phyloP scores from a whole-genome alignment of 2,329 filamentous ascomycete genomes.

The Hypomyces rosellus region DNA sequence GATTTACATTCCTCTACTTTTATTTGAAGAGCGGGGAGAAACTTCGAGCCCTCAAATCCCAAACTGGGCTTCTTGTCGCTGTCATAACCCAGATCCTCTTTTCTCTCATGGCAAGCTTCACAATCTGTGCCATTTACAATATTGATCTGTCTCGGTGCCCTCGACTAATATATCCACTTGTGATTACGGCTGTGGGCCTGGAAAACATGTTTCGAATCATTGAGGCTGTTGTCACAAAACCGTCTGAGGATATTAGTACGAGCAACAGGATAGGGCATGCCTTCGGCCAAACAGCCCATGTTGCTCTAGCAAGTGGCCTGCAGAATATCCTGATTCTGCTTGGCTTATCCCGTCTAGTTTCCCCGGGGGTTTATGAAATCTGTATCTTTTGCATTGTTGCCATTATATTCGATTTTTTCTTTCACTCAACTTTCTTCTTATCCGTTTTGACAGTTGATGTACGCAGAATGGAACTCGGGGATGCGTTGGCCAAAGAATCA shows the following conservation, averaged over 20 bases:
- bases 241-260: slow-evolving; percentile 56
- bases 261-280: slow-evolving; percentile 66
- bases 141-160: slow-evolving; percentile 72
- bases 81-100: slow-evolving; percentile 64
- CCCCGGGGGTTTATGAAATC: slow-evolving; percentile 65
- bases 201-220: slow-evolving; percentile 76
- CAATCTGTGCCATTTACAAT: slow-evolving; percentile 67
- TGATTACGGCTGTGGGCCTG: slow-evolving; percentile 69
- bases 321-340: slow-evolving; percentile 65
- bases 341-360: slow-evolving; percentile 59
- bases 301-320: slow-evolving; percentile 59
- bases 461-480: slow-evolving; percentile 65
- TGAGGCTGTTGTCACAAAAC: slow-evolving; percentile 68
- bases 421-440: slow-evolving; percentile 72
- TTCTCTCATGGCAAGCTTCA: slow-evolving; percentile 73
- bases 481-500: slow-evolving; percentile 57
- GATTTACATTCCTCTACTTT: slow-evolving; percentile 58
- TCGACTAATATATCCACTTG: slow-evolving; percentile 66
- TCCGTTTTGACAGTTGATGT: slow-evolving; percentile 76
- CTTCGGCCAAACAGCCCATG: slow-evolving; percentile 64
- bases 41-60: slow-evolving; percentile 68
- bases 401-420: slow-evolving; percentile 70
- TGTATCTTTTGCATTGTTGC: slow-evolving; percentile 72
- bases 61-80: slow-evolving; percentile 63
- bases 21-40: slow-evolving; percentile 56